Percentiles rank a stretch among this genome's conserved stretches.
Evolutionary conservation across 805 yeast genomes (phyloP).

Genomic region (Zygoascus bituminiphila): DNA sequence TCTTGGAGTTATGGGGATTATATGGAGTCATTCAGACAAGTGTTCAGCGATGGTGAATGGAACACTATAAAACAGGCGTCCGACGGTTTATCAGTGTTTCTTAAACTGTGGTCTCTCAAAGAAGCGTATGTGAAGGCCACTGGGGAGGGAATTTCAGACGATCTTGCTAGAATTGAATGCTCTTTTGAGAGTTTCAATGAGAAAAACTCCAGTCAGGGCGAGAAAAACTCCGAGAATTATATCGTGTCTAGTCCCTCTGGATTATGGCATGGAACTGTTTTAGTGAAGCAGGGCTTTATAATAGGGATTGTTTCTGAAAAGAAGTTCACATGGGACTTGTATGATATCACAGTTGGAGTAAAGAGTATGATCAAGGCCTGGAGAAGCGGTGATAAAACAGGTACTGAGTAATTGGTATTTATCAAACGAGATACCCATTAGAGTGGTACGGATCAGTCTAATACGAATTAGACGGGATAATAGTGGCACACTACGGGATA

Average conservation of each 20-base stretch:
- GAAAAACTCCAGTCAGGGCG: neutral
- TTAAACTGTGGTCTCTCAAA: constrained; percentile 66
- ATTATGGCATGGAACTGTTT: neutral
- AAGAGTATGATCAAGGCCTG: too few relatives aligned
- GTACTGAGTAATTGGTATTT: too few relatives aligned
- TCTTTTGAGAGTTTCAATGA: too few relatives aligned
- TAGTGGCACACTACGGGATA: too few relatives aligned
- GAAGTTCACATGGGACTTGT: too few relatives aligned
- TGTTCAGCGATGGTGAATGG: neutral
- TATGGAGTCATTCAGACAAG: neutral
- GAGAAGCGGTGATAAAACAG: too few relatives aligned
- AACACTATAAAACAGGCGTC: neutral
- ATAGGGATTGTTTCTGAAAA: neutral
- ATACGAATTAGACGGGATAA: too few relatives aligned
- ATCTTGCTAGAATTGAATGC: neutral
- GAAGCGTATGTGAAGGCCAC: constrained; percentile 63
- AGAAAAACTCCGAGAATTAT: neutral
- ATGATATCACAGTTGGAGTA: too few relatives aligned
- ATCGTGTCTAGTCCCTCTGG: neutral
- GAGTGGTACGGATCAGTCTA: too few relatives aligned
- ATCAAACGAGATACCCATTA: too few relatives aligned
- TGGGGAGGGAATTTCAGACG: constrained; percentile 44
- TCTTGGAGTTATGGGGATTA: neutral
- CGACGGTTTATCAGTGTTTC: constrained; percentile 5
- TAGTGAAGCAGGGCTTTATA: neutral